Conservation (phyloP, 1,139 yeast genomes). For the Casaregolazyma suthepensis region DNA sequence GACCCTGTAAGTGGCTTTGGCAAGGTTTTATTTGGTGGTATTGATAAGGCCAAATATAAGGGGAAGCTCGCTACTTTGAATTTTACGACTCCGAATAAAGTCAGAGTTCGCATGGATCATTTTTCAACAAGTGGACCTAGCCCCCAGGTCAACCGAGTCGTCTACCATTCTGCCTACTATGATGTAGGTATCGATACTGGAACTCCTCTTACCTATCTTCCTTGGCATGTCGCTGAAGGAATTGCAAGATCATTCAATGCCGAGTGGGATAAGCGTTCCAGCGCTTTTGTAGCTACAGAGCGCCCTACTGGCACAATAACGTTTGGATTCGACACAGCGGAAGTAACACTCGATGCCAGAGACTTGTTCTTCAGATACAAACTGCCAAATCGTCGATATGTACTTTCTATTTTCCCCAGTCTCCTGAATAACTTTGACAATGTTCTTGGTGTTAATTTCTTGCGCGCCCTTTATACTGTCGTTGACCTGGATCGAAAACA, state of each 20-base stretch:
- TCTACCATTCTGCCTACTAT: too few relatives aligned
- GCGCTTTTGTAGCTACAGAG: constrained; percentile 11
- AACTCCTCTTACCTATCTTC: constrained; percentile 19
- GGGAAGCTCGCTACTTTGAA: constrained; percentile 39
- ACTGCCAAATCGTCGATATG: constrained; percentile 6
- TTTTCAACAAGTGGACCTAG: background rate
- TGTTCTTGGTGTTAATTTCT: constrained; percentile 70
- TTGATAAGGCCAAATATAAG: constrained; percentile 45
- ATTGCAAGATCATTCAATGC: constrained; percentile 18
- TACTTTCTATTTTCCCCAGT: constrained; percentile 21
- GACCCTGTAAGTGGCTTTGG: constrained; percentile 41
- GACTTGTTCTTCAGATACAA: background rate
- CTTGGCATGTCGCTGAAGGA: constrained; percentile 12
- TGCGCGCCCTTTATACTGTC: constrained; percentile 63
- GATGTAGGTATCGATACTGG: constrained; percentile 11
- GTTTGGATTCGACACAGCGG: constrained; percentile 38
- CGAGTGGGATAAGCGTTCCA: constrained; percentile 3
- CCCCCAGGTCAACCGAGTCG: too few relatives aligned
- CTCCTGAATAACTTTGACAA: constrained; percentile 29
- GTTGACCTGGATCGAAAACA: constrained; percentile 58
- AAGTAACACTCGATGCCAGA: constrained; percentile 37
- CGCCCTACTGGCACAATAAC: constrained; percentile 20
- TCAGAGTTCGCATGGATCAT: constrained; percentile 7
- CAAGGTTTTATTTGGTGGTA: constrained; percentile 50
- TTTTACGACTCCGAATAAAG: constrained; percentile 11